Percentiles rank a stretch among this genome's conserved stretches.
These are phyloP conservation scores for Lasiosphaeria miniovina DNA, from an alignment of 495 filamentous ascomycete species.

Conservation along the genomic window DNA sequence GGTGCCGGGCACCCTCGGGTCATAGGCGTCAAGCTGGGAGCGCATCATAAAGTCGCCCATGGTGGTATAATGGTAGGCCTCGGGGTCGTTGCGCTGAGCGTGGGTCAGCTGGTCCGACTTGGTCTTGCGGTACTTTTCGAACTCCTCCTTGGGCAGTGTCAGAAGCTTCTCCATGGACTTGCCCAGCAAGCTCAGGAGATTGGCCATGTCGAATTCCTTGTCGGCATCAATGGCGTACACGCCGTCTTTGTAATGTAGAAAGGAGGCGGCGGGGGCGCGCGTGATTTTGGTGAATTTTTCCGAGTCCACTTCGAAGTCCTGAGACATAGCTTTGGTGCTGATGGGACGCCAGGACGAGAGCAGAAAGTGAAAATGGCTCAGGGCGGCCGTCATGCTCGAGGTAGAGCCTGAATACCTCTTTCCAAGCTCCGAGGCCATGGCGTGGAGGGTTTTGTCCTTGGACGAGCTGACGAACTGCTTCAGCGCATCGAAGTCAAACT, in stretches of 20 bases:
- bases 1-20: constrained; percentile 79
- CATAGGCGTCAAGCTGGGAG: constrained; percentile 91
- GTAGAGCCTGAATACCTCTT: constrained; percentile 93
- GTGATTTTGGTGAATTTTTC: constrained; percentile 67
- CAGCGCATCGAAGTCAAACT: constrained; percentile 88
- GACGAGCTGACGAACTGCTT: constrained; percentile 88
- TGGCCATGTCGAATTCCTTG: constrained; percentile 85
- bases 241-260: constrained; percentile 80
- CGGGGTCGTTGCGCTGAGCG: constrained; percentile 61
- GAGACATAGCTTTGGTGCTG: constrained; percentile 62
- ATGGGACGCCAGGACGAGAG: constrained; percentile 78
- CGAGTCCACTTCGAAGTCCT: constrained; percentile 56
- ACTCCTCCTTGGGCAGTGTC: constrained; percentile 75
- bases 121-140: constrained; percentile 73
- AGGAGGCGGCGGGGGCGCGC: constrained; percentile 71
- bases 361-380: constrained; percentile 90
- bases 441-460: constrained; percentile 64
- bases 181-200: constrained; percentile 83
- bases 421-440: constrained; percentile 59
- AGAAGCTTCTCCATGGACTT: constrained; percentile 96
- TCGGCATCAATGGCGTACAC: constrained; percentile 96
- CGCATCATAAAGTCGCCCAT: constrained; percentile 91
- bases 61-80: constrained; percentile 85
- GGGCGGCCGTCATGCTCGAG: constrained; percentile 86
- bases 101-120: constrained; percentile 61